phyloP scores from a whole-genome alignment of 345 rosid species.

The Microthlaspi erraticum region DNA sequence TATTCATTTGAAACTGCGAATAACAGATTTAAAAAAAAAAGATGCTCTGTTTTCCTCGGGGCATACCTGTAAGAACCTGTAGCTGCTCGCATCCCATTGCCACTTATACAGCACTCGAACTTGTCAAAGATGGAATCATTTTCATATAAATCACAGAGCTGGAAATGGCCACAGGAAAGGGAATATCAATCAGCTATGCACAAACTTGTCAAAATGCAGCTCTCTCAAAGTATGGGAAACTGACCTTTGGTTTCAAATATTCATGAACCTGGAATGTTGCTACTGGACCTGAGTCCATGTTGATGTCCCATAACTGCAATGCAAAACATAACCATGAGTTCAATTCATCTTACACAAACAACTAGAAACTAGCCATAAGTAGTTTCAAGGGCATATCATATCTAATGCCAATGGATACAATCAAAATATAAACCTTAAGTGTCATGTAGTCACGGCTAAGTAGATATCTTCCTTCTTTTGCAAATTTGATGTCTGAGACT shows the following conservation, averaged over 20 bases:
- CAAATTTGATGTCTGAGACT: constrained; percentile 91
- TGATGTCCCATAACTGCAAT: constrained; percentile 87
- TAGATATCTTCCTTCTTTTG: constrained; percentile 82
- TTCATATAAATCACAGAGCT: constrained; percentile 98
- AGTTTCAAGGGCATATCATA: constrained; percentile 2
- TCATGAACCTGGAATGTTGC: constrained; percentile 95
- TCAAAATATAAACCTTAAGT: constrained; percentile 65
- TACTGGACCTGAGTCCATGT: constrained; percentile 98
- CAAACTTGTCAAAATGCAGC: constrained; percentile 29
- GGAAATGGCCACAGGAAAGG: constrained; percentile 37
- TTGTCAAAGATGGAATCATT: constrained; percentile 97
- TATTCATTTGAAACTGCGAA: constrained; percentile 14
- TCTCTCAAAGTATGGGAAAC: constrained; percentile 31
- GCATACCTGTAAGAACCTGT: constrained; percentile 97
- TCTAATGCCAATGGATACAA: not conserved
- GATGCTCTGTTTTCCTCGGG: constrained; percentile 14
- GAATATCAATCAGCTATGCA: constrained; percentile 35
- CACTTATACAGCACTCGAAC: constrained; percentile 97
- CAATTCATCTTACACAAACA: not conserved
- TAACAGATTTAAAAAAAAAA: constrained; percentile 4
- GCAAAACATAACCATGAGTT: constrained; percentile 30
- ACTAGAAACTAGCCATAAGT: constrained; percentile 5
- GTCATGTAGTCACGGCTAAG: constrained; percentile 98
- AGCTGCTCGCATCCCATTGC: constrained; percentile 89
- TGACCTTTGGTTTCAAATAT: constrained; percentile 86